These are phyloP conservation scores for Parachlorella kessleri DNA, from an alignment of 139 green algal species.

Conservation along the genomic window DNA sequence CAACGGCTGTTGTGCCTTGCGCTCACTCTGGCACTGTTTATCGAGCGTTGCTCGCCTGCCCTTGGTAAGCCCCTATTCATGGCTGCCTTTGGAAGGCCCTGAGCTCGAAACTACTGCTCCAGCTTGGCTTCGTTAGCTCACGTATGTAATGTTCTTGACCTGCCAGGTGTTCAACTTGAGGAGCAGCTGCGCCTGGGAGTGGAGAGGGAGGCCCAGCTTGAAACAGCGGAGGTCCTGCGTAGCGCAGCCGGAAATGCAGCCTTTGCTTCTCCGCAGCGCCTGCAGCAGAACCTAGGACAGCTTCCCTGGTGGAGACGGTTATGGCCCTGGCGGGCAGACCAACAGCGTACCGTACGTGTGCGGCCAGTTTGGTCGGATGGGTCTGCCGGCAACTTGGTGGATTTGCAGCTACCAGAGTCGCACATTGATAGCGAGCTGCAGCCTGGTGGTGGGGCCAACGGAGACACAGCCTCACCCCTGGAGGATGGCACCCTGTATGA, in stretches of 20 bases:
- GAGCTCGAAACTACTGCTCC: no score
- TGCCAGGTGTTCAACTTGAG: no score
- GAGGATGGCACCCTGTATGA: neutral
- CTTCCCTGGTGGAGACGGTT: neutral
- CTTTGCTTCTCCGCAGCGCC: neutral
- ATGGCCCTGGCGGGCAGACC: neutral
- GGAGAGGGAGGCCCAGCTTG: no score
- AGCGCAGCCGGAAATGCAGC: neutral
- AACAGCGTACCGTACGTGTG: constrained; percentile 4
- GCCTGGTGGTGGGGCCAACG: neutral
- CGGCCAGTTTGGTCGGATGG: constrained; percentile 5
- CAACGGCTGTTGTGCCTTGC: no score
- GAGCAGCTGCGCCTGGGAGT: neutral
- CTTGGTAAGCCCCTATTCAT: no score
- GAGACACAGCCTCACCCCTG: neutral
- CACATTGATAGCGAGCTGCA: neutral
- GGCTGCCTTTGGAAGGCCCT: no score
- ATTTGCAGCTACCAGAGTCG: constrained; percentile 7
- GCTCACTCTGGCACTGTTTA: no score
- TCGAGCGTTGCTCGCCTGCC: no score
- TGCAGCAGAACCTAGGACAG: neutral
- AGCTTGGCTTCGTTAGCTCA: no score
- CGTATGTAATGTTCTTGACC: no score
- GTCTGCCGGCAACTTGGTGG: neutral
- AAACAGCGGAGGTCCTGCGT: no score